phyloP scores from a whole-genome alignment of 2,329 filamentous ascomycete species.

The Periconia digitata region DNA sequence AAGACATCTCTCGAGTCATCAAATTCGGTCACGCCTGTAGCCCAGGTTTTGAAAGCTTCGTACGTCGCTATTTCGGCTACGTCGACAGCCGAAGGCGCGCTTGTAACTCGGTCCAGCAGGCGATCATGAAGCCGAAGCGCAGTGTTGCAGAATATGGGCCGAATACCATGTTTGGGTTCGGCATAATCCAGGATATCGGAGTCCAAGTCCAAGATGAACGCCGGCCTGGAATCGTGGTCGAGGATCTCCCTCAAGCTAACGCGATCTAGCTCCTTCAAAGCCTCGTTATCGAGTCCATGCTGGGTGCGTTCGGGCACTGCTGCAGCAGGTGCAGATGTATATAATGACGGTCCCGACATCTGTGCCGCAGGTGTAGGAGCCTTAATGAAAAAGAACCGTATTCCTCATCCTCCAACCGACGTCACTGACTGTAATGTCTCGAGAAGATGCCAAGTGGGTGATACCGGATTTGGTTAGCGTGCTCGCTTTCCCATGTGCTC shows the following conservation, averaged over 20 bases:
- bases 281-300: slow-evolving; percentile 14
- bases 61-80: slow-evolving; percentile 23
- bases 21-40: slow-evolving; percentile 45
- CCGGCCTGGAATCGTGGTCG: slow-evolving; percentile 35
- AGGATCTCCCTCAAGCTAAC: slow-evolving; percentile 31
- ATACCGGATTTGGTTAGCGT: neutral
- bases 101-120: slow-evolving; percentile 28
- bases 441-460: neutral
- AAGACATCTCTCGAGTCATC: slow-evolving; percentile 51
- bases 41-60: slow-evolving; percentile 46
- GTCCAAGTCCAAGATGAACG: slow-evolving; percentile 35
- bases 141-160: slow-evolving; percentile 34
- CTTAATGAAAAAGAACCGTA: neutral
- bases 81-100: neutral
- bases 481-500: too few species aligned
- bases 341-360: neutral
- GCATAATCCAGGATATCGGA: slow-evolving; percentile 23
- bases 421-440: neutral
- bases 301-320: neutral
- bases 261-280: slow-evolving; percentile 24
- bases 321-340: neutral
- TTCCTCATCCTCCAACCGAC: neutral
- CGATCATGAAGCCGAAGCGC: slow-evolving; percentile 31
- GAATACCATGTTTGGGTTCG: slow-evolving; percentile 13
- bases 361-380: neutral